Conservation (phyloP, 805 yeast genomes). For the Vanderwaltozyma tropicalis region DNA sequence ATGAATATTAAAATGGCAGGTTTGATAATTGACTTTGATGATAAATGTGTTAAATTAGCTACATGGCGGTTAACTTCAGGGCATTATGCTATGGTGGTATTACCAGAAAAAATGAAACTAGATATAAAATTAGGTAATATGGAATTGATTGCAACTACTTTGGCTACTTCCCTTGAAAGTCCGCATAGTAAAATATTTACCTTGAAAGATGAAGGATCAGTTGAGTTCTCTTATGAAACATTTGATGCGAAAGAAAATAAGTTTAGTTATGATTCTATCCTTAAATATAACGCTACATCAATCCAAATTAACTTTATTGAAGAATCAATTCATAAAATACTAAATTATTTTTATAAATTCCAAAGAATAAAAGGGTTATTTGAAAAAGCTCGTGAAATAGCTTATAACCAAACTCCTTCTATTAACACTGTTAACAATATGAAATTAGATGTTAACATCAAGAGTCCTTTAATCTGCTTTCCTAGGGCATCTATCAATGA, state of each 20-base stretch:
- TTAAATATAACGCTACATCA: constrained; percentile 51
- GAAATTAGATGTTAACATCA: constrained; percentile 59
- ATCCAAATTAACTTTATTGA: constrained; percentile 71
- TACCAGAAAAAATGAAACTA: constrained; percentile 72
- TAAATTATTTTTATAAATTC: constrained; percentile 61
- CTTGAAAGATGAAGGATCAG: constrained; percentile 67
- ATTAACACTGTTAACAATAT: constrained; percentile 43
- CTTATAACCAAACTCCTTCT: constrained; percentile 69
- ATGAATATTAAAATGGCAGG: constrained; percentile 63
- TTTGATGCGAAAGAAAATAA: constrained; percentile 45
- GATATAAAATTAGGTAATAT: constrained; percentile 67
- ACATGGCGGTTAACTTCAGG: constrained; percentile 71
- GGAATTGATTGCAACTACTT: constrained; percentile 57
- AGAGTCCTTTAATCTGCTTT: constrained; percentile 76
- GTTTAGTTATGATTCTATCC: constrained; percentile 34
- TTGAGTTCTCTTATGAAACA: constrained; percentile 77
- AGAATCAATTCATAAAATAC: constrained; percentile 59
- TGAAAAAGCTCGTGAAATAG: constrained; percentile 81
- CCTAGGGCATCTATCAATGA: constrained; percentile 45
- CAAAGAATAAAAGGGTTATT: constrained; percentile 80
- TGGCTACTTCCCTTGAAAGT: constrained; percentile 50
- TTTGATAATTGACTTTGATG: constrained; percentile 64
- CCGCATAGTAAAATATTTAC: constrained; percentile 54
- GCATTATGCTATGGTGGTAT: constrained; percentile 47
- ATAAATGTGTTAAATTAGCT: constrained; percentile 73